phyloP scores from a whole-genome alignment of 164 flowering plant species.

The Taxillus chinensis region DNA sequence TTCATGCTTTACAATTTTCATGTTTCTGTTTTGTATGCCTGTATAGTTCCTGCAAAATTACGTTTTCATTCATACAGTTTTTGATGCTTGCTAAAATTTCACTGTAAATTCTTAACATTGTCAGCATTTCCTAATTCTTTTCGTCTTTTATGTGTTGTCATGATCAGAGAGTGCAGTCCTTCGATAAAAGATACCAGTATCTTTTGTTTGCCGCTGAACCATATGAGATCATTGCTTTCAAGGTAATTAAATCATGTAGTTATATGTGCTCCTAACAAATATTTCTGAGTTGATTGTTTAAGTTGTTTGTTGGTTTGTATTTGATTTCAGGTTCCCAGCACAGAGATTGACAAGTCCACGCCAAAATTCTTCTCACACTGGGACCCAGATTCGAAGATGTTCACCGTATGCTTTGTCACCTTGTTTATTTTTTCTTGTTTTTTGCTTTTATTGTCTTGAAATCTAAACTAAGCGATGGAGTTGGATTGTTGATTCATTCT shows the following conservation, averaged over 20 bases:
- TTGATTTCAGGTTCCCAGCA: slow-evolving; percentile 83
- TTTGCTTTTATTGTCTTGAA: neutral
- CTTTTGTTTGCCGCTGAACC: slow-evolving; percentile 98
- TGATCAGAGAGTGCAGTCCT: slow-evolving; percentile 66
- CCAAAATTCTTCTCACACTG: slow-evolving; percentile 97
- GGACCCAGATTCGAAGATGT: slow-evolving; percentile 99
- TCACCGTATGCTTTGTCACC: slow-evolving; percentile 50
- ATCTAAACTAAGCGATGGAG: too few species aligned
- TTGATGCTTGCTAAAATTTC: neutral
- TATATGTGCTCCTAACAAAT: slow-evolving; percentile 1
- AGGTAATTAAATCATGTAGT: slow-evolving; percentile 33
- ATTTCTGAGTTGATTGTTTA: neutral
- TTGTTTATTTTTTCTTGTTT: neutral
- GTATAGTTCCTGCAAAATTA: too few species aligned
- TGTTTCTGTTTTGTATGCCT: too few species aligned
- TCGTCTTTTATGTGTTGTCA: slow-evolving; percentile 4
- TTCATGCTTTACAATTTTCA: too few species aligned
- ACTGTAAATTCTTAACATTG: neutral
- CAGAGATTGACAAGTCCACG: slow-evolving; percentile 92
- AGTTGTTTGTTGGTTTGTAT: neutral
- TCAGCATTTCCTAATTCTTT: slow-evolving; percentile 1
- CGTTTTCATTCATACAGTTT: too few species aligned
- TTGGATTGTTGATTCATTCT: neutral
- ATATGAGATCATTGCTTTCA: slow-evolving; percentile 87
- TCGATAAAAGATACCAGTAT: slow-evolving; percentile 78